Conservation (phyloP, 139 green algal species). For the Micractinium conductrix region DNA sequence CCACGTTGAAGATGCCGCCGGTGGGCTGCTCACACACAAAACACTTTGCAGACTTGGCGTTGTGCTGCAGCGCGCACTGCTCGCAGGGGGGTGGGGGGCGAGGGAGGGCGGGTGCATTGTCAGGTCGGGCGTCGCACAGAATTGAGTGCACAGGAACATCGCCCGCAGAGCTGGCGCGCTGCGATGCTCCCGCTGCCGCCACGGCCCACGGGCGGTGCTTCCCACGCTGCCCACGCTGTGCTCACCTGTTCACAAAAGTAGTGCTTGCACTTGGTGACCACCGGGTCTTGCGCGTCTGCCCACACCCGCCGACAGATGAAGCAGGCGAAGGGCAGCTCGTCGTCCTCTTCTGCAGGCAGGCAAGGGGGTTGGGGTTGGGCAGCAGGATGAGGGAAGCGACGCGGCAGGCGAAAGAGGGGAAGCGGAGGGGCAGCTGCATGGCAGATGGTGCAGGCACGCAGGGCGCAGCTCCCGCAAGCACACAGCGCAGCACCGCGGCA, state of each 20-base stretch:
- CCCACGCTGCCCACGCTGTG: background rate
- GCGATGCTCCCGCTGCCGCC: no score
- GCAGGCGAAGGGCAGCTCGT: slow-evolving; percentile 95
- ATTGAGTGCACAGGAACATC: no score
- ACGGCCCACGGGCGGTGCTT: background rate
- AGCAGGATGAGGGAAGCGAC: background rate
- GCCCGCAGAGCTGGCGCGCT: no score
- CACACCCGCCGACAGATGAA: slow-evolving; percentile 90
- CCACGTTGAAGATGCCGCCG: slow-evolving; percentile 97
- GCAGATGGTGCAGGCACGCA: no score
- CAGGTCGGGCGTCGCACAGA: background rate
- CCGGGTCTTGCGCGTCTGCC: slow-evolving; percentile 81
- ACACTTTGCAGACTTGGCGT: slow-evolving; percentile 87
- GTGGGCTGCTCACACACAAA: slow-evolving; percentile 90
- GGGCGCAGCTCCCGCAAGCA: no score
- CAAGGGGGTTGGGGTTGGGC: background rate
- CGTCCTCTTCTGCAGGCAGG: slow-evolving; percentile 69
- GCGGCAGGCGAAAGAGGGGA: background rate
- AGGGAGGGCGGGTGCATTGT: background rate
- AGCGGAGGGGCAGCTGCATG: background rate
- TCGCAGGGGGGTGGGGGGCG: background rate
- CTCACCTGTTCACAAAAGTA: slow-evolving; percentile 99
- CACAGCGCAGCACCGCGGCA: no score
- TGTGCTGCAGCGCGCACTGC: slow-evolving; percentile 91
- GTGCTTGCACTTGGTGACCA: slow-evolving; percentile 95